A percentile compares a stretch with the other conserved stretches of the same genome.
Conservation (phyloP, 2,329 filamentous ascomycete genomes). For the Helminthosporium solani region DNA sequence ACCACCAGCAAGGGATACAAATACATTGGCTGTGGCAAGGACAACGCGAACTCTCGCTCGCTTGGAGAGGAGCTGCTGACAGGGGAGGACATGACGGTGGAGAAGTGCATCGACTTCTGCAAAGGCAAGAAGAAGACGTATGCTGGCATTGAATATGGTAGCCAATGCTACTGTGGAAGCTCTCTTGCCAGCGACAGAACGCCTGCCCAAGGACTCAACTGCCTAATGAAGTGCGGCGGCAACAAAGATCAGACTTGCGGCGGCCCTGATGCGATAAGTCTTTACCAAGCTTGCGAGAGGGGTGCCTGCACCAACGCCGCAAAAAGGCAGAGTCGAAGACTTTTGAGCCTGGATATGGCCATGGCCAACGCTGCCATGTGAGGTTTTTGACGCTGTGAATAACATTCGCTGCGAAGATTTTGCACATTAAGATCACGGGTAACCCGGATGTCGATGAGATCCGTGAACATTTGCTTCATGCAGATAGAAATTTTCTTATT, state of each 20-base stretch:
- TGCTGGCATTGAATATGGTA: slow-evolving; percentile 59
- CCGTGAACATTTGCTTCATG: no score
- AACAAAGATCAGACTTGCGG: slow-evolving; percentile 34
- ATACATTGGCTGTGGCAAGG: slow-evolving; percentile 60
- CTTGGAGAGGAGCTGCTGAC: slow-evolving; percentile 26
- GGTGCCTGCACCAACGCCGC: slow-evolving; percentile 19
- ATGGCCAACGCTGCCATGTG: neutral
- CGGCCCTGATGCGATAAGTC: slow-evolving; percentile 13
- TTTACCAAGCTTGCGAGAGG: slow-evolving; percentile 18
- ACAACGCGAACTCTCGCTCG: slow-evolving; percentile 39
- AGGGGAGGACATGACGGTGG: slow-evolving; percentile 54
- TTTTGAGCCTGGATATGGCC: slow-evolving; percentile 7
- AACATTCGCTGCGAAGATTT: no score
- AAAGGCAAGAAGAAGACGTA: slow-evolving; percentile 50
- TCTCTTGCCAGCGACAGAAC: slow-evolving; percentile 11
- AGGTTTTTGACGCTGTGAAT: neutral
- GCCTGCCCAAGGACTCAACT: slow-evolving; percentile 52
- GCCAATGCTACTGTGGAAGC: slow-evolving; percentile 58
- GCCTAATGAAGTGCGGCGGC: slow-evolving; percentile 56
- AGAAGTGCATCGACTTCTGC: slow-evolving; percentile 58
- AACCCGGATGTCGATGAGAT: no score
- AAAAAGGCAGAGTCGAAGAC: slow-evolving; percentile 14
- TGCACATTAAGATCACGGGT: no score
- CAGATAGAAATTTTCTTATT: no score
- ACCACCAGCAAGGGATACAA: slow-evolving; percentile 54